Base-by-base conservation (phyloP, 2,329 filamentous ascomycete species). In the Ophidiomyces ophidiicola region DNA sequence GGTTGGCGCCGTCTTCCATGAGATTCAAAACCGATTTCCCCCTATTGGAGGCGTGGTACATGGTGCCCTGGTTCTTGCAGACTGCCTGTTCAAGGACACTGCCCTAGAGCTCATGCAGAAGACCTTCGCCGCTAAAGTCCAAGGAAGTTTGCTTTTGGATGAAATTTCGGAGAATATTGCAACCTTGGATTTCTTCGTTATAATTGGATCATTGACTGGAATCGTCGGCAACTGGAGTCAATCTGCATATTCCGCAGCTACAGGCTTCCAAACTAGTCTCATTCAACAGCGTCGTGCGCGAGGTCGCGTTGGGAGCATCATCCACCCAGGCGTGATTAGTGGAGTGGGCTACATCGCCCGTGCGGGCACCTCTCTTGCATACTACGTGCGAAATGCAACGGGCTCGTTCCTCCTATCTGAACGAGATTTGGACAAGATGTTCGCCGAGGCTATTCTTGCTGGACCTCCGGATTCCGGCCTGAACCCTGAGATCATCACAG, bases 391-490 rank as follows among this genome's bases (percentile, higher is more conserved):
- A n/a, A n/a, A n/a, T n/a, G n/a, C n/a, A n/a, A n/a, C n/a, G n/a
- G n/a, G n/a, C n/a, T n/a, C n/a, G n/a, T n/a, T n/a, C n/a, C n/a
- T n/a, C n/a, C 58, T 72, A 8, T 69, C 68, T 2, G 70, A 73
- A 50, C 56, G 59, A 2, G 68, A 72, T 36, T 48, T 72, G 11
- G 67, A 71, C 44, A 62, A 68, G 44, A 62, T 69, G 54, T 69
- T 73, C 44, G 57, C 69, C 6, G 68, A 73, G 48, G 67, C 68
- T 5, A 63, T 73, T 15, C 50, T 57, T 1, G 59, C 60, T 0
- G 66, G 68, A 3, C 55, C 51, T 3, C 60, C 63, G 0, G 42
- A 51, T 2, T 50, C 43, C 1, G 32, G 31, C 2, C 23, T 19
- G n/a, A 8, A 12, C 3, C 32, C 46, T 6, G 52, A 47, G 23